Base-by-base conservation (phyloP, 352 stramenopile species). In the Aphanomyces cochlioides region DNA sequence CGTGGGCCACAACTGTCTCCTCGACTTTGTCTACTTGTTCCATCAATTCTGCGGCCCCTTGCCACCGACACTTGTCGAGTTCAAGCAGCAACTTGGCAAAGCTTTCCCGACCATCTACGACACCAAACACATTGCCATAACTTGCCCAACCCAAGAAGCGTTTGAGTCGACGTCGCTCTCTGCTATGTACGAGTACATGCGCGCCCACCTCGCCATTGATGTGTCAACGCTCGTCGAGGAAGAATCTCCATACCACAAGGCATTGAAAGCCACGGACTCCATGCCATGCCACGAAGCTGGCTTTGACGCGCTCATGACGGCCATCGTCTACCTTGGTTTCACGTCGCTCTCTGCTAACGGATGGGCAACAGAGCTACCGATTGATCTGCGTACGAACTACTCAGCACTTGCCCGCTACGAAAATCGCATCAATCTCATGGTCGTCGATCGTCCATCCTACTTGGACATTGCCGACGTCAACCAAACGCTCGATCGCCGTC, bases 261-360 rank as follows among this genome's bases (percentile, higher is more conserved):
- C 83, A 17, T 75, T 92, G 3, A 77, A 88, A 67, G 75, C 75
- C 15, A 77, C 86, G 40, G 75, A 74, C 5, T 85, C 80, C n/a
- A 54, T 82, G 61, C 70, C 92, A 34, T 90, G 83, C 41, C 87
- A 95, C 72, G 87, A 95, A 67, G 87, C 87, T n/a, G 87, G 87
- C 45, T 95, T 92, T 57, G 87, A 95, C 47, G 85, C 87, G 17
- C 90, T 92, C 74, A 93, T 95, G 85, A 95, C 87, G 2, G 80
- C 77, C 50, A 79, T 92, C 40, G 90, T 85, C 65, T 93, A 90
- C 72, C 69, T 93, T 21, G 84, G 84, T 40, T 69, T 93, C 19
- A 66, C 90, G 41, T 81, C 79, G 0, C 81, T 90, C 48, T 79
- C 89, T 45, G 69, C 76, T 45, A 78, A 85, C 19, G 82, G 82